Conservation (phyloP, 768 basidiomycete species). For the Suillus plorans region DNA sequence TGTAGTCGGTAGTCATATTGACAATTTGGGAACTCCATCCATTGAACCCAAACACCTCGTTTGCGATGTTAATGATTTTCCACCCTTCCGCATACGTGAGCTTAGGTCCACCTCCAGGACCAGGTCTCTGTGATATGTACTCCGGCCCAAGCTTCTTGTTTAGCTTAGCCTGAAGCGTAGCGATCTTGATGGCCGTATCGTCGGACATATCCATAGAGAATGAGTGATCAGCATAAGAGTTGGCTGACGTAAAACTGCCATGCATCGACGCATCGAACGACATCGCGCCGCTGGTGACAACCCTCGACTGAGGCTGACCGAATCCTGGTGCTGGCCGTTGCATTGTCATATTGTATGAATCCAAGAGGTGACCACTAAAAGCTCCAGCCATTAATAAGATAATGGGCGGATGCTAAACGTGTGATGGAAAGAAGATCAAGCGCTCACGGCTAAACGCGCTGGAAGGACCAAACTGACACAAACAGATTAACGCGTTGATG, state of each 20-base stretch:
- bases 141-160: conserved; percentile 92
- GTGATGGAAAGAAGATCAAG: background rate
- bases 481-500: conserved; percentile 5
- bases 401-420: background rate
- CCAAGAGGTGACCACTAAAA: conserved; percentile 58
- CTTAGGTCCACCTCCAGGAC: conserved; percentile 84
- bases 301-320: conserved; percentile 19
- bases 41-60: conserved; percentile 98
- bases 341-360: conserved; percentile 36
- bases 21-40: conserved; percentile 88
- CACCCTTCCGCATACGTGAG: conserved; percentile 96
- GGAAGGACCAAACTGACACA: conserved; percentile 10
- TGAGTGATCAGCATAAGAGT: conserved; percentile 7
- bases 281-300: conserved; percentile 54
- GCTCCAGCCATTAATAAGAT: conserved; percentile 49
- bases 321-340: conserved; percentile 9
- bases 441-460: background rate
- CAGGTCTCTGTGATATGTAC: conserved; percentile 85
- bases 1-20: conserved; percentile 72
- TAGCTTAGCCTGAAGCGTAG: conserved; percentile 75
- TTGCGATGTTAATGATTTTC: conserved; percentile 97
- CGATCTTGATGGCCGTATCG: conserved; percentile 65
- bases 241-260: conserved; percentile 36
- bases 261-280: conserved; percentile 64
- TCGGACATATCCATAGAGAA: conserved; percentile 47